Base-by-base conservation (phyloP, 1,284 basidiomycete species). In the Anthracocystis walkeri region DNA sequence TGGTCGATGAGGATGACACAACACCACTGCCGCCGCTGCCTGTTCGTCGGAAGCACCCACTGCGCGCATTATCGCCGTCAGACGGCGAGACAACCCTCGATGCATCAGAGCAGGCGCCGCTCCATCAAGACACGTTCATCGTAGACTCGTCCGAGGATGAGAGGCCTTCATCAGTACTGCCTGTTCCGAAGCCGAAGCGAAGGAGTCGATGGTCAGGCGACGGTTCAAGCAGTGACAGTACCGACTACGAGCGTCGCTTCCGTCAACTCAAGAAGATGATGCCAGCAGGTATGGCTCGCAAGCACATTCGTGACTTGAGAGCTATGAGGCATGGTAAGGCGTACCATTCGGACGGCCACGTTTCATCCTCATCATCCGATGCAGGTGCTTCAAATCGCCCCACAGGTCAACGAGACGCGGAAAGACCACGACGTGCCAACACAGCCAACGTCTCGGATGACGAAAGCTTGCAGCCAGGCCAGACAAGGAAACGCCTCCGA, bases 251-350 rank as follows among this genome's bases (percentile, higher is more conserved):
- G 21, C 71, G 76, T 10, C 77, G 78, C n/a, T 82, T 83, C 65
- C 76, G 78, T 11, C 65, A 77, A 27, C 70, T 84, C 12, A 80
- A 78, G 33, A 76, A 76, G 45, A 82, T 84, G 80, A 84, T 84
- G 82, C 83, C 83, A 0, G 73, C 75, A 3, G 73, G 71, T 35
- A 77, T 79, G 77, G 83, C 83, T 18, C 74, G 77, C 33, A 73
- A 75, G 51, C 77, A 82, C 63, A 84, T 84, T 29, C 78, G 79
- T 14, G 83, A 84, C 50, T 57, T 84, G 7, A 75, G 75, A 18
- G 77, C 77, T 4, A 84, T 84, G 83, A 71, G 80, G 4, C 78
- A 79, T 33, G 81, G 80, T n/a, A 76, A 80, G n/a, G 72, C 72
- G 1, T 79, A 82, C 52, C 77, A 81, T 46, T 77, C 79, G 1